These are phyloP conservation scores for Cordyceps cicadae DNA, from an alignment of 2,329 filamentous ascomycete species.

Conservation along the genomic window DNA sequence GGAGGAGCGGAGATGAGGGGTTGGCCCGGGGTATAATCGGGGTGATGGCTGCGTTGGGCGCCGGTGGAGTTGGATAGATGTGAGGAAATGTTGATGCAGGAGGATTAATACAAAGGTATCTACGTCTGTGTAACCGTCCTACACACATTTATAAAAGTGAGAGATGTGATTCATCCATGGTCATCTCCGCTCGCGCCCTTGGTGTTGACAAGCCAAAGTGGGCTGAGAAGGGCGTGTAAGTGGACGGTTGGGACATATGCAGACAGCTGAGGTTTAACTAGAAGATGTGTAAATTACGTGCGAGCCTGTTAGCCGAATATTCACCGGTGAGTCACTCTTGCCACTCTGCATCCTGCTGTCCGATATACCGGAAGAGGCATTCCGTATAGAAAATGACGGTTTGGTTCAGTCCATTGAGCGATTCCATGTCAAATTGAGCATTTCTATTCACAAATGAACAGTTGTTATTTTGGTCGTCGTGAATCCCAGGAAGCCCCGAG, in stretches of 20 bases:
- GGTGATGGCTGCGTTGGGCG: background rate
- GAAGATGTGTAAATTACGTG: background rate
- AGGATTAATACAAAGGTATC: background rate
- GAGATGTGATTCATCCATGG: background rate
- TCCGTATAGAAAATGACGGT: background rate
- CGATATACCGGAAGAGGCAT: background rate
- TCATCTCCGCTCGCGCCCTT: conserved; percentile 5
- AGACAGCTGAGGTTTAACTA: background rate
- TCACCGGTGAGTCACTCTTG: background rate
- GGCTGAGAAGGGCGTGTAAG: background rate
- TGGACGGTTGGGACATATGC: background rate
- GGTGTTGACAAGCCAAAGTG: background rate
- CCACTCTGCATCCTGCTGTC: background rate
- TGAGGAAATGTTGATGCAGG: background rate
- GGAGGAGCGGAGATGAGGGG: background rate
- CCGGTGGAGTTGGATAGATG: background rate
- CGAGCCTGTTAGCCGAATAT: background rate
- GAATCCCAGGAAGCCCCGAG: no score
- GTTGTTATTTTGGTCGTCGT: no score
- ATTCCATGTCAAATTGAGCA: no score
- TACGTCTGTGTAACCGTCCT: background rate
- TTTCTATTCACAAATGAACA: no score
- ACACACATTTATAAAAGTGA: background rate
- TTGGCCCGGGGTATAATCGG: background rate
- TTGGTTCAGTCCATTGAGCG: no score